phyloP scores from a whole-genome alignment of 2,329 filamentous ascomycete species.

The Furcasterigmium sp. region DNA sequence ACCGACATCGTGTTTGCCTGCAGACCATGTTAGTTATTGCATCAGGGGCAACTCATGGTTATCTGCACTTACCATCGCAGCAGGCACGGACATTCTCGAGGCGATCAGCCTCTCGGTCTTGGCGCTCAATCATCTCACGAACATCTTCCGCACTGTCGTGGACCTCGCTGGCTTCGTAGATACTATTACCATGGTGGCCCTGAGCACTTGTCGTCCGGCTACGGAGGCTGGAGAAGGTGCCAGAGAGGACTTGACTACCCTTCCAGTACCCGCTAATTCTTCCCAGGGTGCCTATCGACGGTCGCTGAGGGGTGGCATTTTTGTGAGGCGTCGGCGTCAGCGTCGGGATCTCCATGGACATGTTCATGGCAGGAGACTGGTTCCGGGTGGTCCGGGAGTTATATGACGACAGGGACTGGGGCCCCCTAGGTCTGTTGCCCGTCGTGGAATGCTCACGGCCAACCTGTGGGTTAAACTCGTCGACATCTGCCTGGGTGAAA shows the following conservation, averaged over 20 bases:
- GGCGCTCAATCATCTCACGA: slow-evolving; percentile 70
- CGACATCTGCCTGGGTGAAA: slow-evolving; percentile 57
- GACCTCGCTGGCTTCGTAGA: slow-evolving; percentile 58
- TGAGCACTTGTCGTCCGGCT: slow-evolving; percentile 43
- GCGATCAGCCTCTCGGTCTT: slow-evolving; percentile 70
- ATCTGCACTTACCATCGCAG: slow-evolving; percentile 77
- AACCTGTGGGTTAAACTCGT: slow-evolving; percentile 76
- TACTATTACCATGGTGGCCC: slow-evolving; percentile 27
- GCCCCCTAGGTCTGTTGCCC: slow-evolving; percentile 45
- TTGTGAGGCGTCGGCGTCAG: slow-evolving; percentile 45
- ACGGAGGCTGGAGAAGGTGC: slow-evolving; percentile 48
- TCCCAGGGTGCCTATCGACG: slow-evolving; percentile 44
- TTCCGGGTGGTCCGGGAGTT: slow-evolving; percentile 68
- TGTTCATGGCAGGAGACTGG: slow-evolving; percentile 51
- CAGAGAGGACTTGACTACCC: slow-evolving; percentile 36
- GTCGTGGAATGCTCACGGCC: slow-evolving; percentile 23
- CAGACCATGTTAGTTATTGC: slow-evolving; percentile 15
- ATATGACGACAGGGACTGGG: slow-evolving; percentile 71
- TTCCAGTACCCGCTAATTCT: slow-evolving; percentile 58
- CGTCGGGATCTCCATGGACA: slow-evolving; percentile 50
- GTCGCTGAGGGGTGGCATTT: slow-evolving; percentile 25
- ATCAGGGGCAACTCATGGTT: background rate
- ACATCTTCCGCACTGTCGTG: slow-evolving; percentile 82
- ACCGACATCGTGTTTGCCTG: slow-evolving; percentile 71
- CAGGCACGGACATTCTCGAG: slow-evolving; percentile 95